Conservation (phyloP, 2,329 filamentous ascomycete genomes). For the Aureobasidium lini region DNA sequence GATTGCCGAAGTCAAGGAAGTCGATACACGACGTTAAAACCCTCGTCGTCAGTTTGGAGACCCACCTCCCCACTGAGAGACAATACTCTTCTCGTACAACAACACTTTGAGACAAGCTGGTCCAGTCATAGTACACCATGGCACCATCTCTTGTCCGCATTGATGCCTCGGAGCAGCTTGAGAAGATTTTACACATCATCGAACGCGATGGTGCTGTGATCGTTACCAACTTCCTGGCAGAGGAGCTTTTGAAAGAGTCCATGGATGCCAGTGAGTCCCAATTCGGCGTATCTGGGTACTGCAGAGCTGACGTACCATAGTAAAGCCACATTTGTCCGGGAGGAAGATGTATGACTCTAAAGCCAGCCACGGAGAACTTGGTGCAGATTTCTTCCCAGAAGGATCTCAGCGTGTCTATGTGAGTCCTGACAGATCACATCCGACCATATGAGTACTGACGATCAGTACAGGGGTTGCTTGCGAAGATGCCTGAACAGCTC, state of each 20-base stretch:
- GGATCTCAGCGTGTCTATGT: not conserved
- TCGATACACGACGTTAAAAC: no score
- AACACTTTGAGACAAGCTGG: no score
- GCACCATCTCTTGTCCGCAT: not conserved
- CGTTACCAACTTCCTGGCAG: not conserved
- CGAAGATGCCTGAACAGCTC: not conserved
- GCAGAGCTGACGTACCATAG: not conserved
- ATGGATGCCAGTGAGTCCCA: not conserved
- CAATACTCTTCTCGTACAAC: not conserved
- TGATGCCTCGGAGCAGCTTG: not conserved
- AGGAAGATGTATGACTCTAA: not conserved
- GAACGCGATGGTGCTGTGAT: not conserved
- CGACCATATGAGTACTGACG: not conserved
- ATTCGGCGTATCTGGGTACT: not conserved
- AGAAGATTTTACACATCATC: not conserved
- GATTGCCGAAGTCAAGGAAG: no score
- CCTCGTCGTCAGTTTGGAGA: not conserved
- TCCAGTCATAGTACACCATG: not conserved
- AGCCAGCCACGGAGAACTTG: not conserved
- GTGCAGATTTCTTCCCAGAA: constrained; percentile 1
- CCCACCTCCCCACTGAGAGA: not conserved
- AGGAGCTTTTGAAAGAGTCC: not conserved
- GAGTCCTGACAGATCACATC: not conserved
- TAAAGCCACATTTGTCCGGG: not conserved
- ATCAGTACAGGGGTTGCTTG: not conserved